Base-by-base conservation (phyloP, 441 rosid genomes). In the Syzygium syzygioides region DNA sequence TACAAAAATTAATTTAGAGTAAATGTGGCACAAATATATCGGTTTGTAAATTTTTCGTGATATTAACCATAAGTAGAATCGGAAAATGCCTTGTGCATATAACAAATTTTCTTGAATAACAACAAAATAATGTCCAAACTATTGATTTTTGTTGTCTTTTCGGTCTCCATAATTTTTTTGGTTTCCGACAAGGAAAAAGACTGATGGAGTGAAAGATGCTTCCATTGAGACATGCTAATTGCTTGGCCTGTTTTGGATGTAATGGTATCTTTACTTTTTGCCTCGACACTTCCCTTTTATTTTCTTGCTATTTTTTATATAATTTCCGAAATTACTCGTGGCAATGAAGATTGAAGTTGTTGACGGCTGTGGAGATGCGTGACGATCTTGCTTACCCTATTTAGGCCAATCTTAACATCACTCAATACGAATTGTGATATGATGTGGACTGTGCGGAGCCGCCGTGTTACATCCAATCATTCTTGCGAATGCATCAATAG, bases 11-110 rank as follows among this genome's bases (percentile, higher is more conserved):
- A 57, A 5, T 60, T 60, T 28, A 17, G 1, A 3, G 3, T 57
- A 2, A 56, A 56, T 2, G 60, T 23, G 28, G 4, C 2, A 56
- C 5, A 25, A 57, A 25, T 57, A 25, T 57, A 68, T 5, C 2
- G 0, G 0, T 34, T 34, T 34, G 1, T 0, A 0, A 71, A 4
- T 26, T 30, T 20, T 68, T 37, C 5, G 5, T 32, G 14, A 3
- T 4, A 30, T 64, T 7, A 15, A 6, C 20, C 7, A 9, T 32
- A 66, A 32, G 32, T 32, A 66, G 45, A 66, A 32, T 4, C 3
- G 34, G 41, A 23, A 1, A 64, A 30, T 30, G 41, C 23, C 19
- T 62, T 1, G 4, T n/a, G 34, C 8, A 14, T 62, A 6, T n/a
- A n/a, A 14, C 5, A n/a, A 34, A 68, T 50, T 37, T 37, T 71